Conservation (phyloP, 1,284 basidiomycete species). For the Cryptococcus deneoformans region DNA sequence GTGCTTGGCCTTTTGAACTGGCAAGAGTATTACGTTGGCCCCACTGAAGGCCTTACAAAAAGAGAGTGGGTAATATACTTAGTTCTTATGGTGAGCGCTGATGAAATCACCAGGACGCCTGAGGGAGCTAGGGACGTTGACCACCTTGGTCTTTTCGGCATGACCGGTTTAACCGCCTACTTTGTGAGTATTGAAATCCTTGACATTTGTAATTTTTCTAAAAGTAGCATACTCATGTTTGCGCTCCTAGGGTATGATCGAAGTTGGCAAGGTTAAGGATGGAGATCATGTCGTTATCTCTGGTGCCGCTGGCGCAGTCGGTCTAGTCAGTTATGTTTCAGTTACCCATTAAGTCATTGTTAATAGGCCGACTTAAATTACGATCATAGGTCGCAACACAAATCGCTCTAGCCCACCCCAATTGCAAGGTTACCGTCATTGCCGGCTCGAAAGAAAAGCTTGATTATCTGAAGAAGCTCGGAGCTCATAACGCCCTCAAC, state of each 20-base stretch:
- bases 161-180: conserved; percentile 74
- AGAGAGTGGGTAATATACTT: conserved; percentile 52
- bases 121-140: conserved; percentile 63
- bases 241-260: conserved; percentile 64
- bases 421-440: conserved; percentile 73
- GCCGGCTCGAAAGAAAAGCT: conserved; percentile 78
- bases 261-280: conserved; percentile 70
- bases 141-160: conserved; percentile 71
- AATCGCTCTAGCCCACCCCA: conserved; percentile 54
- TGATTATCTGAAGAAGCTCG: conserved; percentile 75
- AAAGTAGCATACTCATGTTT: background rate
- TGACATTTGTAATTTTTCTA: background rate
- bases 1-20: conserved; percentile 56
- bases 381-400: conserved; percentile 63
- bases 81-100: background rate
- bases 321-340: conserved; percentile 45
- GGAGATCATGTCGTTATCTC: conserved; percentile 78
- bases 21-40: conserved; percentile 69
- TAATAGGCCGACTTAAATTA: background rate
- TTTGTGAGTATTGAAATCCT: conserved; percentile 56
- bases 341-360: background rate
- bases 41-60: conserved; percentile 57
- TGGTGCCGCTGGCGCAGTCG: conserved; percentile 83
- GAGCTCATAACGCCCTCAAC: conserved; percentile 77
- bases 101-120: conserved; percentile 52